Evolutionary conservation across 495 filamentous ascomycete species (phyloP).

Genomic region (Daldinia grandis): DNA sequence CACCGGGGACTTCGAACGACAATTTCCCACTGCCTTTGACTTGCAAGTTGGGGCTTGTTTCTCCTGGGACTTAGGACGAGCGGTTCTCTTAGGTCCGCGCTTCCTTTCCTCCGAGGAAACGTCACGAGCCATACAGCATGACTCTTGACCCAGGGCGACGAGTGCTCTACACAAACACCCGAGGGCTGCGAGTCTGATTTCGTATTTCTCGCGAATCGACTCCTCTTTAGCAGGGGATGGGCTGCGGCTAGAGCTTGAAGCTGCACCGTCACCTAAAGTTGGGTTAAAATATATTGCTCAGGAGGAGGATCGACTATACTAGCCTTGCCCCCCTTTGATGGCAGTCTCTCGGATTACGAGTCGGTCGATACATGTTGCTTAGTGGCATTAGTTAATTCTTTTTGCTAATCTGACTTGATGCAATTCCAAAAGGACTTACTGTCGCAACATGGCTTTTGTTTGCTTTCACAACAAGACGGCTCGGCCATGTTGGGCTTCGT

Average conservation of each 20-base stretch:
- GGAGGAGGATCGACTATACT: neutral
- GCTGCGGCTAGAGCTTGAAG: conserved; percentile 42
- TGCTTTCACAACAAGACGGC: conserved; percentile 51
- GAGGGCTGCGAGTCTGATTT: conserved; percentile 54
- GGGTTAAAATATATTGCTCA: conserved; percentile 21
- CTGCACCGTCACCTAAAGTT: conserved; percentile 23
- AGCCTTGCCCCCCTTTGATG: conserved; percentile 26
- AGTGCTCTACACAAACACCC: conserved; percentile 66
- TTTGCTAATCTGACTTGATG: conserved; percentile 1
- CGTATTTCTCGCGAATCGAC: conserved; percentile 49
- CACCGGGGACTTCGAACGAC: conserved; percentile 13
- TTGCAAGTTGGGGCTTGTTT: conserved; percentile 9
- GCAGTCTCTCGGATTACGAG: conserved; percentile 54
- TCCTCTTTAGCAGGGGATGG: conserved; percentile 41
- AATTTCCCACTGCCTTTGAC: conserved; percentile 1
- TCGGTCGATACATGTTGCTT: conserved; percentile 58
- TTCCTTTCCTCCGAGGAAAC: conserved; percentile 41
- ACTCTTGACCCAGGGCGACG: conserved; percentile 60
- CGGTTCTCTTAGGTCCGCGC: conserved; percentile 29
- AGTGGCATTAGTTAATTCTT: conserved; percentile 40
- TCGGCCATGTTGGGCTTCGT: conserved; percentile 5
- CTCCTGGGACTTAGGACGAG: conserved; percentile 17
- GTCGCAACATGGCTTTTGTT: conserved; percentile 51
- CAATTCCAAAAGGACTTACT: conserved; percentile 39
- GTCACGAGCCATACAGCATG: conserved; percentile 54